phyloP scores from a whole-genome alignment of 2,329 filamentous ascomycete genomes.

The Alternaria solani region DNA sequence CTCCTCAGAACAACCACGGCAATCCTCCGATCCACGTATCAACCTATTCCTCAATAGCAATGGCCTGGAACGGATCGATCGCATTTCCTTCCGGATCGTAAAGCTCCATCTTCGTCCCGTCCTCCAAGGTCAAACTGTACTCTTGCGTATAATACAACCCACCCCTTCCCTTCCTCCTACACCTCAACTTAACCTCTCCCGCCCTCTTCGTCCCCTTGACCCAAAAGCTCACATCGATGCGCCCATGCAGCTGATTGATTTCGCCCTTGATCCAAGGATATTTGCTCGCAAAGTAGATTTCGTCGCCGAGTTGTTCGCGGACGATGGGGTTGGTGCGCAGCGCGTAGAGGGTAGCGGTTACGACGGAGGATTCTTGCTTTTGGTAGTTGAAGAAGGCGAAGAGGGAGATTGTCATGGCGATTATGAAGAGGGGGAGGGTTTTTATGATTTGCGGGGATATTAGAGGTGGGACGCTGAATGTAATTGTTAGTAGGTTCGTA shows the following conservation, averaged over 20 bases:
- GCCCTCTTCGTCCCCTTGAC: conserved; percentile 79
- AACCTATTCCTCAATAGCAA: conserved; percentile 34
- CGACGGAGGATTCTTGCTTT: conserved; percentile 81
- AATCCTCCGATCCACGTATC: background rate
- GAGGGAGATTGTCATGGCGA: conserved; percentile 73
- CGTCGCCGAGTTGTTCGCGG: conserved; percentile 80
- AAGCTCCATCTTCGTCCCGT: conserved; percentile 75
- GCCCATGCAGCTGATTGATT: conserved; percentile 92
- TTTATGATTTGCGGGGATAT: conserved; percentile 52
- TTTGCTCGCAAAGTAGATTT: conserved; percentile 60
- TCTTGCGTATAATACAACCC: conserved; percentile 85
- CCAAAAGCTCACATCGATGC: conserved; percentile 85
- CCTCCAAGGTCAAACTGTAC: conserved; percentile 81
- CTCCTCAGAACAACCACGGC: background rate
- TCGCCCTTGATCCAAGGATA: conserved; percentile 64
- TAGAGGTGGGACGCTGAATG: conserved; percentile 43
- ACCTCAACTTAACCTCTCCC: conserved; percentile 82
- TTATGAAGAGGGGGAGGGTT: conserved; percentile 82
- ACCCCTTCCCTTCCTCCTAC: conserved; percentile 72
- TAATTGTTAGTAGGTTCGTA: background rate
- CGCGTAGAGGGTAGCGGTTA: conserved; percentile 90
- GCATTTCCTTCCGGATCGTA: conserved; percentile 66
- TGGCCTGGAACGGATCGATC: conserved; percentile 68
- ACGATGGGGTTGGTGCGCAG: conserved; percentile 81
- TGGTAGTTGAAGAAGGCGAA: conserved; percentile 99